Evolutionary conservation across 2,329 filamentous ascomycete species (phyloP).

Genomic region (Juglanconis sp.): DNA sequence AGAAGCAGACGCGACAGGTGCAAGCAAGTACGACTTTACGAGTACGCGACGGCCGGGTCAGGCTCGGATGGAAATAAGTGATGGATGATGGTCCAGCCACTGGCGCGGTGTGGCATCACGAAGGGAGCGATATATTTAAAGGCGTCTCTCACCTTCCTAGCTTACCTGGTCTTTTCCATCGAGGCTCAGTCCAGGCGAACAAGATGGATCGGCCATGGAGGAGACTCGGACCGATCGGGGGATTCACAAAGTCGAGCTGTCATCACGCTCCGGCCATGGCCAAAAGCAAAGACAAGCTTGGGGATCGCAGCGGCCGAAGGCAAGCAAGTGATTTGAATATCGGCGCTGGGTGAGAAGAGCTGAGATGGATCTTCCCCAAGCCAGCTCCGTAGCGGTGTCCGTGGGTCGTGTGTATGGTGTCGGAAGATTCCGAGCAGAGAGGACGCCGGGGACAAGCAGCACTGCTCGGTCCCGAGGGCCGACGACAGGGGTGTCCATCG

Average conservation of each 20-base stretch:
- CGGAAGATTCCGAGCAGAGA: neutral
- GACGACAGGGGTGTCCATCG: neutral
- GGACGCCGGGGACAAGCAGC: neutral
- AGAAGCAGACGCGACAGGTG: neutral
- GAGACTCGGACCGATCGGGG: neutral
- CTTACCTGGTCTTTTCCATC: neutral
- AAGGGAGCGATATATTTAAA: neutral
- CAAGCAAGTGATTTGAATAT: constrained; percentile 2
- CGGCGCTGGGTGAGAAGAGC: constrained; percentile 8
- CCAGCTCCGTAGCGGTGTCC: constrained; percentile 6
- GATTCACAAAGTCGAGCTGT: neutral
- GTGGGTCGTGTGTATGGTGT: neutral
- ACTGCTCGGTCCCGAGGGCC: constrained; percentile 4
- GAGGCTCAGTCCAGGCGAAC: neutral
- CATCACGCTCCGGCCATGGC: neutral
- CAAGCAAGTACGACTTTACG: neutral
- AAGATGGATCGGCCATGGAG: neutral
- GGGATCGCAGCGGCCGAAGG: neutral
- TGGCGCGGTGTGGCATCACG: neutral
- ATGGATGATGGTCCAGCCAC: neutral
- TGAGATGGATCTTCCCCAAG: constrained; percentile 15
- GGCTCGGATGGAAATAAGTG: neutral
- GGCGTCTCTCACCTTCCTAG: neutral
- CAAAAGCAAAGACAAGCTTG: neutral
- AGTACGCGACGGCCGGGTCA: neutral